phyloP scores from a whole-genome alignment of 2,329 filamentous ascomycete genomes.

The Celoporthe dispersa region DNA sequence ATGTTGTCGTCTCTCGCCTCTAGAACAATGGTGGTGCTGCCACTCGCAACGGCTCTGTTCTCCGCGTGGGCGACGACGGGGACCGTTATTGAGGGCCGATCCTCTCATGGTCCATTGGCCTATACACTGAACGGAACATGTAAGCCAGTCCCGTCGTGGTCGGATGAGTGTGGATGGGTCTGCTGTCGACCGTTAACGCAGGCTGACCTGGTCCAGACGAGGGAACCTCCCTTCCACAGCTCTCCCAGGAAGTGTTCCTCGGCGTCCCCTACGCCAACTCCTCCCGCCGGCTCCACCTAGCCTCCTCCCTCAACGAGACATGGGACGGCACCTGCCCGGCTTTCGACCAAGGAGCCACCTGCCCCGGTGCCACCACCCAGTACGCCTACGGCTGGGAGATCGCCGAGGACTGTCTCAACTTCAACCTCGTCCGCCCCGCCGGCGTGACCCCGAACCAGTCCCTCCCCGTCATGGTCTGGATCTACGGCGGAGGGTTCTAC shows the following conservation, averaged over 20 bases:
- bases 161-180: no score
- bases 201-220: neutral
- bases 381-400: conserved; percentile 32
- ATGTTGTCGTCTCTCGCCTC: neutral
- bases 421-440: conserved; percentile 41
- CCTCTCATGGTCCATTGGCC: neutral
- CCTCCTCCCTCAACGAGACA: conserved; percentile 9
- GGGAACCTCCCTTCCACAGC: conserved; percentile 5
- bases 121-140: conserved; percentile 11
- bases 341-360: neutral
- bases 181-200: neutral
- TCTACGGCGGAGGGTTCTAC: conserved; percentile 15
- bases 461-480: conserved; percentile 23
- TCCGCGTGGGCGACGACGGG: neutral
- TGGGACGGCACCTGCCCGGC: conserved; percentile 7
- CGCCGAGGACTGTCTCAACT: conserved; percentile 43
- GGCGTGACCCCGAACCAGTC: conserved; percentile 14
- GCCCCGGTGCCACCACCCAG: neutral
- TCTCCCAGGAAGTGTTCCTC: conserved; percentile 5
- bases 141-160: neutral
- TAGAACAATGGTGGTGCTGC: neutral
- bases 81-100: neutral
- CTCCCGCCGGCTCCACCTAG: conserved; percentile 11
- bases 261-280: conserved; percentile 12
- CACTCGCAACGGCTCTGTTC: neutral